phyloP scores from a whole-genome alignment of 2,329 filamentous ascomycete species.

The Fusarium sp. region DNA sequence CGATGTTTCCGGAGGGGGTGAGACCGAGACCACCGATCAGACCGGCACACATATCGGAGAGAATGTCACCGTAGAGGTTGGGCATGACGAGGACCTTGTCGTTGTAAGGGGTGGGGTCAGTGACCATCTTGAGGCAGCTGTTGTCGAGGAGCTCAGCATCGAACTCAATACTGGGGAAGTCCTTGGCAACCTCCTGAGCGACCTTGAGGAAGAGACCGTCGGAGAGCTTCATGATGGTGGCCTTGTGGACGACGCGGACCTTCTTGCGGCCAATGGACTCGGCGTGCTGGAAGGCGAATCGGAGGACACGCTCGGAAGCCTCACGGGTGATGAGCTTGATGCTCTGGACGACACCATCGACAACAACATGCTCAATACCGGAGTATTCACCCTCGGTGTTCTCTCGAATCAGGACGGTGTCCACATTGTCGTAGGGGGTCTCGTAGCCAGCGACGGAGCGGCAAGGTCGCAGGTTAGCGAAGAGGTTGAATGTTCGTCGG shows the following conservation, averaged over 20 bases:
- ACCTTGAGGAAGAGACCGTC: conserved; percentile 97
- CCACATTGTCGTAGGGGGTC: conserved; percentile 96
- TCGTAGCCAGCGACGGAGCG: conserved; percentile 97
- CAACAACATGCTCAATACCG: conserved; percentile 97
- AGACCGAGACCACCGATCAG: conserved; percentile 97
- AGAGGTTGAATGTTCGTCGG: conserved; percentile 99
- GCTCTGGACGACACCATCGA: conserved; percentile 97
- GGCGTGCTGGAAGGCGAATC: conserved; percentile 98
- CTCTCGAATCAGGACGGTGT: conserved; percentile 98
- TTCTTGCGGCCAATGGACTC: conserved; percentile 93
- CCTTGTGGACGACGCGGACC: conserved; percentile 99
- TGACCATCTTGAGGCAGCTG: conserved; percentile 98
- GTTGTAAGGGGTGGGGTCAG: conserved; percentile 95
- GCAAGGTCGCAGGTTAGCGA: conserved; percentile 98
- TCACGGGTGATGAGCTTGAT: conserved; percentile 99
- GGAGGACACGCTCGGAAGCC: conserved; percentile 93
- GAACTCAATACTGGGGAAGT: conserved; percentile 96
- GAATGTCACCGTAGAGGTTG: conserved; percentile 99
- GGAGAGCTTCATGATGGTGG: conserved; percentile 99
- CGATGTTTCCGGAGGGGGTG: conserved; percentile 98
- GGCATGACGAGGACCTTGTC: conserved; percentile 99
- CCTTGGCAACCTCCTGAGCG: conserved; percentile 87
- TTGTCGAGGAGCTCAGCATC: conserved; percentile 99
- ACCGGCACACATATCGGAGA: conserved; percentile 99
- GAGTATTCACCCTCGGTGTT: conserved; percentile 99